phyloP scores from a whole-genome alignment of 495 filamentous ascomycete genomes.

The Xylona heveae region DNA sequence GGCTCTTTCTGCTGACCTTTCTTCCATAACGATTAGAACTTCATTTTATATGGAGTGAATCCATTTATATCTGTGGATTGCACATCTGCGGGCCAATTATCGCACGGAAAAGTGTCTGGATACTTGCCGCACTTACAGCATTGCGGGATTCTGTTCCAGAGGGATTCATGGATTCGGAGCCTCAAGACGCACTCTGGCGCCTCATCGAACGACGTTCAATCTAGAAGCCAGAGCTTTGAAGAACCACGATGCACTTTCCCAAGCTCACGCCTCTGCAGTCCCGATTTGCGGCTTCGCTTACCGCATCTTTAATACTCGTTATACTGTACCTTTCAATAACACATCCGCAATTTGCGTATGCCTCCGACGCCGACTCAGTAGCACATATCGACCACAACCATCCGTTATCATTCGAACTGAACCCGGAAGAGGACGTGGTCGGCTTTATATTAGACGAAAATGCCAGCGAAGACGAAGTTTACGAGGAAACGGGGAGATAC shows the following conservation, averaged over 20 bases:
- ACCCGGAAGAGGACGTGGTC: constrained; percentile 2
- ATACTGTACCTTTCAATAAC: constrained; percentile 33
- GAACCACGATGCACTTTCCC: constrained; percentile 33
- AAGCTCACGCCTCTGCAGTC: constrained; percentile 44
- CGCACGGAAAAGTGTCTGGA: no score
- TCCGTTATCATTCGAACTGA: constrained; percentile 14
- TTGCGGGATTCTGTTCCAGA: no score
- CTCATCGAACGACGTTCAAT: no score
- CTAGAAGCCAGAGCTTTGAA: no score
- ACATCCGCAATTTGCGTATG: constrained; percentile 33
- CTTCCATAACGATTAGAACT: no score
- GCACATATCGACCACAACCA: constrained; percentile 24
- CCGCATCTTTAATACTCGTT: constrained; percentile 30
- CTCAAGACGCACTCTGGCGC: no score
- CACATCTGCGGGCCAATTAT: no score
- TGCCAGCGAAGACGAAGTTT: constrained; percentile 10
- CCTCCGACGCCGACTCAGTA: constrained; percentile 26
- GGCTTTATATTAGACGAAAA: constrained; percentile 14
- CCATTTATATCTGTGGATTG: no score
- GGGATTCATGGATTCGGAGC: no score
- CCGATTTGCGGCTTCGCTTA: constrained; percentile 41
- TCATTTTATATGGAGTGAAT: no score
- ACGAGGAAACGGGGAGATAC: constrained; percentile 18
- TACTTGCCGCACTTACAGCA: no score
- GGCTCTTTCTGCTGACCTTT: no score